Conservation (phyloP, 2,329 filamentous ascomycete genomes). For the Trichoderma harzianum region DNA sequence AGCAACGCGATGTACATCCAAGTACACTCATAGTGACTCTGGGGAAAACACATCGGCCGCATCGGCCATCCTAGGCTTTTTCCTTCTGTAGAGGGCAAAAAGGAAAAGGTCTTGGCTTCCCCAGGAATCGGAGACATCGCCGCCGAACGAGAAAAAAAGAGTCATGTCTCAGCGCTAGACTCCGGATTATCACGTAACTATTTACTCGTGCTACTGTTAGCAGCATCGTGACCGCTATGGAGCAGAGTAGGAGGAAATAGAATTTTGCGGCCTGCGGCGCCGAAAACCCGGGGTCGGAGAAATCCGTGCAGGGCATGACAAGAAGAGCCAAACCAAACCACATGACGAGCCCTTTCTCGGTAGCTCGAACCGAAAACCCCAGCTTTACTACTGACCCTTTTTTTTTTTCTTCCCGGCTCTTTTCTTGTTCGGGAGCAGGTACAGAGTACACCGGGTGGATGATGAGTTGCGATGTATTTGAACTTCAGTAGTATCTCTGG, state of each 20-base stretch:
- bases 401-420: background rate
- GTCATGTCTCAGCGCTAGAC: background rate
- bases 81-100: background rate
- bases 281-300: slow-evolving; percentile 15
- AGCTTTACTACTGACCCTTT: background rate
- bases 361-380: slow-evolving; percentile 11
- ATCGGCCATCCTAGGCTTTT: background rate
- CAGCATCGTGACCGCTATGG: background rate
- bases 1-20: background rate
- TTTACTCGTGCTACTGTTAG: background rate
- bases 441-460: background rate
- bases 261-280: background rate
- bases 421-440: background rate
- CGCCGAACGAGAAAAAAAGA: background rate
- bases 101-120: background rate
- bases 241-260: background rate
- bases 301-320: too few species aligned
- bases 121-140: background rate
- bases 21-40: background rate
- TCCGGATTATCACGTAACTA: background rate
- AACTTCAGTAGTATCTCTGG: background rate
- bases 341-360: slow-evolving; percentile 11
- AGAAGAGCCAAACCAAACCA: too few species aligned
- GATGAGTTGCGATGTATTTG: background rate
- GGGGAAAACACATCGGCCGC: background rate